These are phyloP conservation scores for Pueraria montana DNA, from an alignment of 306 rosid genomes.

Conservation along the genomic window DNA sequence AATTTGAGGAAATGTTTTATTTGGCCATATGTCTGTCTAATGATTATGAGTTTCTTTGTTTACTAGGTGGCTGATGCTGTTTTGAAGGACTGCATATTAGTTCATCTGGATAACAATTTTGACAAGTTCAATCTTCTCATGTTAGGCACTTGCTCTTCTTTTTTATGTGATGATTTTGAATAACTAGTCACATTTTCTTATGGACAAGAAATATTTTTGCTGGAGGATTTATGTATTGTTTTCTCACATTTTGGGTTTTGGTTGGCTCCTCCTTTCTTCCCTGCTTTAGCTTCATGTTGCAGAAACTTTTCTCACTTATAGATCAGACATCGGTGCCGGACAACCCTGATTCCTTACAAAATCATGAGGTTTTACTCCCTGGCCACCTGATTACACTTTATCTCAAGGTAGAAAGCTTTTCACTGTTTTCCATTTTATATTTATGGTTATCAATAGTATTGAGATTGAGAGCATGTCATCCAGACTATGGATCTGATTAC, in stretches of 20 bases:
- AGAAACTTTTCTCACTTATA: slow-evolving; percentile 91
- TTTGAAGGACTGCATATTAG: slow-evolving; percentile 76
- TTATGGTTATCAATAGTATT: neutral
- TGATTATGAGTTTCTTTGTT: slow-evolving; percentile 33
- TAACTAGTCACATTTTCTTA: slow-evolving; percentile 17
- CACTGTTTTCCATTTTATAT: neutral
- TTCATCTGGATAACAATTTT: slow-evolving; percentile 81
- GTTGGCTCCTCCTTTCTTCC: slow-evolving; percentile 17
- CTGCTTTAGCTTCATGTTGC: slow-evolving; percentile 82
- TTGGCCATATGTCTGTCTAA: slow-evolving; percentile 9
- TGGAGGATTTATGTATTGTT: slow-evolving; percentile 43
- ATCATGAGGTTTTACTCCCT: slow-evolving; percentile 93
- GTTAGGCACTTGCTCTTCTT: slow-evolving; percentile 61
- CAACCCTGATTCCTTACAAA: slow-evolving; percentile 94
- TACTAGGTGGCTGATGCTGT: slow-evolving; percentile 83
- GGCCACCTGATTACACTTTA: slow-evolving; percentile 92
- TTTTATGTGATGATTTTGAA: slow-evolving; percentile 19
- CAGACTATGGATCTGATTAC: slow-evolving; percentile 20
- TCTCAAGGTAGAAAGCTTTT: slow-evolving; percentile 74
- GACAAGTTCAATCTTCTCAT: slow-evolving; percentile 94
- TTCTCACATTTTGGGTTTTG: slow-evolving; percentile 38
- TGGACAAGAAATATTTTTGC: neutral
- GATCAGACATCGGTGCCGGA: slow-evolving; percentile 91
- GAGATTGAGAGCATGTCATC: neutral
- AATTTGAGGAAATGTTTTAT: slow-evolving; percentile 21